Base-by-base conservation (phyloP, 345 rosid genomes). In the Camelina hispida region DNA sequence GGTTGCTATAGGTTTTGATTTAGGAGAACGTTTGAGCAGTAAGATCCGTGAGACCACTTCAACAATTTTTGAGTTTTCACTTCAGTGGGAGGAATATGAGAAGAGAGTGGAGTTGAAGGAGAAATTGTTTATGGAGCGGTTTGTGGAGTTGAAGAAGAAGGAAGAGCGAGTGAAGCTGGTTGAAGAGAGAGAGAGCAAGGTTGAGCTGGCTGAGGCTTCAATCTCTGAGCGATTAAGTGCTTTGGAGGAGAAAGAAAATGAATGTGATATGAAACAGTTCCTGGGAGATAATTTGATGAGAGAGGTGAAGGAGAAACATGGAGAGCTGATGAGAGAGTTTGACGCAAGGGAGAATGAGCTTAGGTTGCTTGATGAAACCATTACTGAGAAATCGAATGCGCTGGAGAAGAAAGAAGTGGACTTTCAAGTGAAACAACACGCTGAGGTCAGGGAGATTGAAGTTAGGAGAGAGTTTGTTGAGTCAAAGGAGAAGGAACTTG, bases 301-400 rank as follows among this genome's bases (percentile, higher is more conserved):
- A 32, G 15, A 22, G 48, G 4, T 56, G 66, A 1, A 13, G 1
- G 47, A 70, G 66, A 34, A 70, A 9, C 22, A 47, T 40, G 69
- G 30, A 65, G 65, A 73, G 52, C 15, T 43, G 4, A 23, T 35
- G 59, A 14, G 32, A 4, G 66, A 48, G 60, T n/a, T 47, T 57
- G n/a, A 63, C 28, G 55, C n/a, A n/a, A 74, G 51, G 56, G n/a
- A 74, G 66, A 46, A 65, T 7, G 65, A 65, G 48, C 23, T 65
- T 15, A 44, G 25, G 14, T 40, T 52, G 30, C 38, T 51, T 52
- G 11, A 53, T 40, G 58, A 65, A 14, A 17, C 64, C 14, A 18
- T 55, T 5, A n/a, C 23, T 1, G 40, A 46, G 58, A 74, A 34
- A 43, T 11, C n/a, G 1, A 57, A 0, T 35, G 71, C 44, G 32